These are phyloP conservation scores for Biscogniauxia sp. DNA, from an alignment of 2,329 filamentous ascomycete species.

Conservation along the genomic window DNA sequence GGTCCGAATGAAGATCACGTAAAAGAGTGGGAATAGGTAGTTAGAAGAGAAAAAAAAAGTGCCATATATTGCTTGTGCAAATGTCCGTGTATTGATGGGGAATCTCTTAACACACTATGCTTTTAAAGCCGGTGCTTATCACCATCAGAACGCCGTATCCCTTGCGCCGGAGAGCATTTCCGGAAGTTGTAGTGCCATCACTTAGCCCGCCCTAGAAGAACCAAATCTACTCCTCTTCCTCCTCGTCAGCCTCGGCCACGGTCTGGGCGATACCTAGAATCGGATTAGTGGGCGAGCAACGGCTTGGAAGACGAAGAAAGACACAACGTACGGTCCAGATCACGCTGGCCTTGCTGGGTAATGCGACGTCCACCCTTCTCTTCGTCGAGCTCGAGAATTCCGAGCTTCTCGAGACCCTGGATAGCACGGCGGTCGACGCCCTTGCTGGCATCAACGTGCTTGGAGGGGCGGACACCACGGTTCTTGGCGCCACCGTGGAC, in stretches of 20 bases:
- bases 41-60: not conserved
- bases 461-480: conserved; percentile 84
- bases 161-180: not conserved
- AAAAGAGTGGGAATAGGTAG: not conserved
- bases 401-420: conserved; percentile 98
- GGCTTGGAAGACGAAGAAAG: not conserved
- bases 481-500: conserved; percentile 96
- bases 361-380: conserved; percentile 98
- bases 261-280: conserved; percentile 71
- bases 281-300: conserved; percentile 6
- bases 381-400: conserved; percentile 95
- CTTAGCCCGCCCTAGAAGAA: not conserved
- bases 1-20: not conserved
- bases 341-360: conserved; percentile 96
- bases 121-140: not conserved
- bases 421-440: conserved; percentile 96
- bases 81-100: not conserved
- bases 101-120: not conserved
- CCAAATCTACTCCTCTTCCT: conserved; percentile 60
- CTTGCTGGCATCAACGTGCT: conserved; percentile 95
- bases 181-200: not conserved
- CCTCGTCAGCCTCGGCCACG: conserved; percentile 70
- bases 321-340: conserved; percentile 75
- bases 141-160: not conserved
- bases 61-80: not conserved